Evolutionary conservation across 2,329 filamentous ascomycete species (phyloP), one percentile per base, ranked within the genome.

Genomic region (Botrytis galanthina): DNA sequence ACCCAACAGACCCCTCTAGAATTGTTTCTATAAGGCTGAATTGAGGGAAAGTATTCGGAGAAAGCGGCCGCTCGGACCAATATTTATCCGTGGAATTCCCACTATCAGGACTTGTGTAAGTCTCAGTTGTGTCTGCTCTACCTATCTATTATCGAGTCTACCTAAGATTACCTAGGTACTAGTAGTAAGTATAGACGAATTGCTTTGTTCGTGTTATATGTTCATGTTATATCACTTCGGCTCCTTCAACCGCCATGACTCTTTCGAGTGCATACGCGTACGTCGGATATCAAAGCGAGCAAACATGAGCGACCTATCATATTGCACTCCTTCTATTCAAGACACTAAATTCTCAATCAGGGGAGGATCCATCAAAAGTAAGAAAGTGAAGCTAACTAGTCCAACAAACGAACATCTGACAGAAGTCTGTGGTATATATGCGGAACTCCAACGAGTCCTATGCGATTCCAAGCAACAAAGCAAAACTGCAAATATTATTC

Each of bases 1-100:
- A 29, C 18, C 51, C n/a, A 57, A 57, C 51, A 57, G 51, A 57
- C n/a, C n/a, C 51, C 51, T 57, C 64, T 54, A n/a, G 64, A 68
- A 54, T 68, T 39, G 26, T 68, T 54, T 39, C 46, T 20, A 20
- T 22, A 67, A 39, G 46, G 64, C 64, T 39, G 64, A 42, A 51
- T 54, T 54, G n/a, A 18, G 14, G 22, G 22, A 51, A 2, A 3
- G 8, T 42, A 9, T 57, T 26, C 35, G 66, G 66, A 44, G 16
- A 57, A 57, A 32, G 18, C 66, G 48, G 66, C 18, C 37, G 18
- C 66, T 22, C 48, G 66, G 66, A 57, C 29, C 4, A 69, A 69
- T 3, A 4, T 44, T 59, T 1, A 57, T 14, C 66, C 66, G 37
- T 1, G 16, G 6, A 26, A 42, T 42, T 18, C 1, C 51, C 51